A percentile compares a stretch with the other conserved stretches of the same genome.
Conservation (phyloP, 2,329 filamentous ascomycete species). For the Hirsutella thompsonii region DNA sequence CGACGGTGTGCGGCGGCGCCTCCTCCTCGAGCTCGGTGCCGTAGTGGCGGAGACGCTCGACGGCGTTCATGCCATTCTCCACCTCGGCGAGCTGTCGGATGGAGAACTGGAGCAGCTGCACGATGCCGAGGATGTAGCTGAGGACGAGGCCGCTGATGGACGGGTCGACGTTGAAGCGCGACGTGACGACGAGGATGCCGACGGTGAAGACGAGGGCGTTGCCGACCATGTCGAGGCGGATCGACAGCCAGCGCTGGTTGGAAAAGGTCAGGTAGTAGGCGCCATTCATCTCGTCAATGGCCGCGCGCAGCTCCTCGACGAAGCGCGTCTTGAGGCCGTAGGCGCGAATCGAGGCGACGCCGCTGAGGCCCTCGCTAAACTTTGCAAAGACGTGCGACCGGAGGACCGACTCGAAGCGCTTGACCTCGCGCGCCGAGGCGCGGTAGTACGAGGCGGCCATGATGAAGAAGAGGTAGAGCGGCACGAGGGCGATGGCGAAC, state of each 20-base stretch:
- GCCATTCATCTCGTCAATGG: slow-evolving; percentile 84
- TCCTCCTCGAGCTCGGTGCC: slow-evolving; percentile 80
- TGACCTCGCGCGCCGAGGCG: slow-evolving; percentile 82
- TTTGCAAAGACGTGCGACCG: slow-evolving; percentile 81
- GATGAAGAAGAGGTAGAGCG: slow-evolving; percentile 63
- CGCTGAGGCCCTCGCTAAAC: slow-evolving; percentile 79
- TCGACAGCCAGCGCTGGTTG: slow-evolving; percentile 86
- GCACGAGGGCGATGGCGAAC: slow-evolving; percentile 52
- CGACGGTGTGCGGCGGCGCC: slow-evolving; percentile 64
- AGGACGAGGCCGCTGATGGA: slow-evolving; percentile 80
- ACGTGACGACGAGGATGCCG: slow-evolving; percentile 84
- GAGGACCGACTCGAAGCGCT: slow-evolving; percentile 83
- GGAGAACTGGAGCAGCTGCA: slow-evolving; percentile 92
- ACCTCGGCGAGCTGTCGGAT: slow-evolving; percentile 90
- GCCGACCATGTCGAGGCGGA: slow-evolving; percentile 74
- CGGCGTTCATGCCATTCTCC: slow-evolving; percentile 96
- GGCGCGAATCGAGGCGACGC: slow-evolving; percentile 74
- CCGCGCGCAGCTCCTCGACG: slow-evolving; percentile 49
- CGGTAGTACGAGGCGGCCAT: slow-evolving; percentile 81
- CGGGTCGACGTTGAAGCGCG: slow-evolving; percentile 71
- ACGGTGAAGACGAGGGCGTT: slow-evolving; percentile 76
- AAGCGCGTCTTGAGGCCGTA: slow-evolving; percentile 76
- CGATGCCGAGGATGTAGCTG: slow-evolving; percentile 85
- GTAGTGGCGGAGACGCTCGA: slow-evolving; percentile 85
- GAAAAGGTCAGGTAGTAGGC: slow-evolving; percentile 93